phyloP scores from a whole-genome alignment of 768 basidiomycete species.

The Termitomyces sp. region DNA sequence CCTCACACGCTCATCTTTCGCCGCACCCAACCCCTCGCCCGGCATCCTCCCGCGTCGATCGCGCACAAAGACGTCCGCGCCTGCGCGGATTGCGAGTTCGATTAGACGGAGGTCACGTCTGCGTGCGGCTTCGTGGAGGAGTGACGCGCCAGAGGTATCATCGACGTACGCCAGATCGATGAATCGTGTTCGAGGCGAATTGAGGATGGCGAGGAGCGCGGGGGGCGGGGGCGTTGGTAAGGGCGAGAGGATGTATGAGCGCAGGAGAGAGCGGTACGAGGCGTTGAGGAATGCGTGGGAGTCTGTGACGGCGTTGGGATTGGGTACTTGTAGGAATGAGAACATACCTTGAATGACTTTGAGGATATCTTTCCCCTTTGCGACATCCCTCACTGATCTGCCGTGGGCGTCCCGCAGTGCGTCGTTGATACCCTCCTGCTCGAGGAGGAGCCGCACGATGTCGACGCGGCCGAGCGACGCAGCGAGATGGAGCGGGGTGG shows the following conservation, averaged over 20 bases:
- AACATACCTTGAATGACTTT: conserved; percentile 65
- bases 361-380: conserved; percentile 61
- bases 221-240: conserved; percentile 32
- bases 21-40: conserved; percentile 50
- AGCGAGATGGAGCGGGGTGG: conserved; percentile 65
- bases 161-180: conserved; percentile 82
- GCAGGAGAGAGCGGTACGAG: conserved; percentile 69
- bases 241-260: conserved; percentile 68
- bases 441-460: conserved; percentile 70
- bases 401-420: conserved; percentile 66
- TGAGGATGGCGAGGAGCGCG: conserved; percentile 54
- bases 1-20: conserved; percentile 77
- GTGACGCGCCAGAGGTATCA: conserved; percentile 66
- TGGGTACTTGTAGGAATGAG: too few relatives aligned
- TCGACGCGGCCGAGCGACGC: conserved; percentile 71
- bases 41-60: conserved; percentile 70
- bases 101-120: conserved; percentile 79
- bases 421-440: conserved; percentile 80
- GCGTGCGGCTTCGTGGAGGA: conserved; percentile 85
- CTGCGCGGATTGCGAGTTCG: conserved; percentile 80
- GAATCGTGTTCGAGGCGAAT: conserved; percentile 63
- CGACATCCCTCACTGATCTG: conserved; percentile 68
- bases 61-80: conserved; percentile 86
- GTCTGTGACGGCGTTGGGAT: conserved; percentile 7
- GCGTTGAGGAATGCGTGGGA: conserved; percentile 76